phyloP scores from a whole-genome alignment of 139 green algal genomes.

The Medakamo hakoo region DNA sequence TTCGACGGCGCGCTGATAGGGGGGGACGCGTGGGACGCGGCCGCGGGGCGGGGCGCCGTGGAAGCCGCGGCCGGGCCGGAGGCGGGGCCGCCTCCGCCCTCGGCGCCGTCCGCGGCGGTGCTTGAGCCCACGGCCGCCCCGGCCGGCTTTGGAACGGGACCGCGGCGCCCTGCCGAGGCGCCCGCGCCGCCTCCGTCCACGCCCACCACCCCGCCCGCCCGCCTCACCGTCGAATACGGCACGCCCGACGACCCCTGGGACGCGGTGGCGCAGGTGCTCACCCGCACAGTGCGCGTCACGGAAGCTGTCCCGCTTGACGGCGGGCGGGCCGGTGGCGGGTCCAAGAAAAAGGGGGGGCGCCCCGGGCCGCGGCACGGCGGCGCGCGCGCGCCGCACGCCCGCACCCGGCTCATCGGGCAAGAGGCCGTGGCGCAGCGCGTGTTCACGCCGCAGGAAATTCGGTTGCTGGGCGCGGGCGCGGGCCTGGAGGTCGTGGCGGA shows the following conservation, averaged over 20 bases:
- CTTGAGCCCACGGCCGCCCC: too few species aligned
- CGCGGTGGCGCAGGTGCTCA: background rate
- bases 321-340: too few species aligned
- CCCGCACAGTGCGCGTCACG: background rate
- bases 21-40: background rate
- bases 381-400: too few species aligned
- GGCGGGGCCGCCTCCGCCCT: too few species aligned
- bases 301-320: background rate
- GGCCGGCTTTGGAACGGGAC: too few species aligned
- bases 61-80: too few species aligned
- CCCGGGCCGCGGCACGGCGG: too few species aligned
- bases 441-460: background rate
- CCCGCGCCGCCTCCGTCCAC: too few species aligned
- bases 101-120: too few species aligned
- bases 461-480: background rate
- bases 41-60: background rate
- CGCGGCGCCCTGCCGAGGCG: too few species aligned
- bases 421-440: background rate
- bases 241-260: background rate
- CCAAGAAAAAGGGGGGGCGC: too few species aligned
- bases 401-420: background rate
- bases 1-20: background rate
- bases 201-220: too few species aligned
- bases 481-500: background rate
- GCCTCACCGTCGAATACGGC: background rate